Conservation (phyloP, 2,329 filamentous ascomycete genomes). For the Ophiostoma novo-ulmi region DNA sequence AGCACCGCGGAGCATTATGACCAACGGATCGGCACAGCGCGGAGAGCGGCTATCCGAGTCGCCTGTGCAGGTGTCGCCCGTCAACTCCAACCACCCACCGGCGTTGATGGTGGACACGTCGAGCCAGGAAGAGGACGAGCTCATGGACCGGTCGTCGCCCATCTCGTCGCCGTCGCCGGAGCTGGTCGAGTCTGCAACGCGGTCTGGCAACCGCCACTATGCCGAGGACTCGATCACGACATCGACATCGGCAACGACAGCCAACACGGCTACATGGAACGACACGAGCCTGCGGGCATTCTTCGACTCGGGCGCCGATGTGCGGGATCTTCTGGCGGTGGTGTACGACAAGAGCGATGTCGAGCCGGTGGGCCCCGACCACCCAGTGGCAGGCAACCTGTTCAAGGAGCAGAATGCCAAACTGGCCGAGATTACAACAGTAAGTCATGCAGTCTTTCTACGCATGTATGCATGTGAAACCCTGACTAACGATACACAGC, state of each 20-base stretch:
- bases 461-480: neutral
- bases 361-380: conserved; percentile 71
- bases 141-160: conserved; percentile 54
- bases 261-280: conserved; percentile 63
- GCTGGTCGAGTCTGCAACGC: conserved; percentile 46
- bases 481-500: conserved; percentile 39
- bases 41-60: conserved; percentile 59
- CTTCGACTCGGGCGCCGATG: conserved; percentile 82
- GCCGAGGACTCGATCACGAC: conserved; percentile 48
- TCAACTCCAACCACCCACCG: conserved; percentile 52
- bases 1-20: conserved; percentile 30
- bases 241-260: conserved; percentile 48
- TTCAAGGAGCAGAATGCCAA: conserved; percentile 85
- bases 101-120: conserved; percentile 66
- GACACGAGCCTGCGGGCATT: conserved; percentile 81
- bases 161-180: conserved; percentile 62
- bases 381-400: conserved; percentile 73
- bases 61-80: conserved; percentile 59
- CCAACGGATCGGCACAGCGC: conserved; percentile 28
- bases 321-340: conserved; percentile 82
- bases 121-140: conserved; percentile 51
- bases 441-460: conserved; percentile 33
- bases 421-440: conserved; percentile 70
- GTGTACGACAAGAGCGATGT: conserved; percentile 90
- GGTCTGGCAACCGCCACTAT: conserved; percentile 36